Base-by-base conservation (phyloP, 2,329 filamentous ascomycete genomes). In the Aureobasidium sp. region DNA sequence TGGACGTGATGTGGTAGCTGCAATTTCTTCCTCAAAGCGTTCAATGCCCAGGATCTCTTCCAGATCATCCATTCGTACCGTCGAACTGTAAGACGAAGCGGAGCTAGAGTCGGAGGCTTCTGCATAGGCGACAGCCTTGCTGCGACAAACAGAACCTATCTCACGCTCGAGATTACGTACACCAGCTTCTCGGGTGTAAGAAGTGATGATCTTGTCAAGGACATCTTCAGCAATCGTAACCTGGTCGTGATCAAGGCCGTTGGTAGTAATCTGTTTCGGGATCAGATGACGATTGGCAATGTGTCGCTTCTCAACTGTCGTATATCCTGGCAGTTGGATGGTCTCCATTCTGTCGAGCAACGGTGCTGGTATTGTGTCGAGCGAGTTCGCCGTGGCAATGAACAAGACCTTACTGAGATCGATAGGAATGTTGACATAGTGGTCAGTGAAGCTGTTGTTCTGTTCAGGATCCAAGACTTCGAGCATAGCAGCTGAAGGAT, bases 401-500 rank as follows among this genome's bases (percentile, higher is more conserved):
- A 99, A 99, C 11, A 99, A 82, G 27, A 99, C 90, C 76, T 96
- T 97, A 77, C 91, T 96, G 25, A 99, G 81, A 72, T 99, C 94
- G 66, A 97, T 90, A 0, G 94, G 93, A 65, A 97, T 91, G 69
- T 92, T 92, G 72, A 99, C 85, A 73, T 97, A 99, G 76, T 99
- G 94, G 71, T 99, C 94, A 34, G 87, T 90, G 76, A 99, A 99
- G 10, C 86, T 88, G 74, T 95, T 84, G 71, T 99, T 99, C 76
- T 99, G 94, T 74, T 99, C 94, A 0, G 94, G 94, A 70, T 99
- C 94, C 49, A 99, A 81, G 10, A 99, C 94, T 74, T 99, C 94
- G 15, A 99, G 85, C 93, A 99, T 97, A 9, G 94, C 94, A 27
- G 94, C 94, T 25, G 91, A 95, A 3, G 94, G 94, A 70, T 99